These are phyloP conservation scores for Hirsutella thompsonii DNA, from an alignment of 2,329 filamentous ascomycete species.

Conservation along the genomic window DNA sequence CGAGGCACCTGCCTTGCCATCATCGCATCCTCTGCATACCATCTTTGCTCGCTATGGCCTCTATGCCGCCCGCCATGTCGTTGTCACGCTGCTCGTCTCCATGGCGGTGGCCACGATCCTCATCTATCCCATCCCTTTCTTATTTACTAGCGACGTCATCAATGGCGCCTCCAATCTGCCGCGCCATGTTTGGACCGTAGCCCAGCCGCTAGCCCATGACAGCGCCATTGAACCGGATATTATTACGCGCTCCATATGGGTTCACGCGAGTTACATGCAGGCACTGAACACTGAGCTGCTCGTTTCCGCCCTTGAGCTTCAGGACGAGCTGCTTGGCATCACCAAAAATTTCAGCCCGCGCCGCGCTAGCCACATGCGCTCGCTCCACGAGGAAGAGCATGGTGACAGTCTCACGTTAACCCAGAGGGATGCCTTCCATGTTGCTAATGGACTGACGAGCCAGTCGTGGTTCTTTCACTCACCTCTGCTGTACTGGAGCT, in stretches of 20 bases:
- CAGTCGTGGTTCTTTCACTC: slow-evolving; percentile 70
- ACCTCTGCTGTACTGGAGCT: slow-evolving; percentile 71
- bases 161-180: slow-evolving; percentile 61
- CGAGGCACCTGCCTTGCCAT: slow-evolving; percentile 53
- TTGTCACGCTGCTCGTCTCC: slow-evolving; percentile 62
- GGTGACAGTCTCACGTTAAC: slow-evolving; percentile 23
- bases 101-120: slow-evolving; percentile 56
- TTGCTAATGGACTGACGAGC: slow-evolving; percentile 45
- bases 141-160: slow-evolving; percentile 59
- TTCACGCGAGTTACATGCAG: slow-evolving; percentile 70
- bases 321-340: slow-evolving; percentile 53
- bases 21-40: slow-evolving; percentile 51
- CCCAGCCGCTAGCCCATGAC: slow-evolving; percentile 45
- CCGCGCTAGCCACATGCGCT: slow-evolving; percentile 14
- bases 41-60: slow-evolving; percentile 57
- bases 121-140: slow-evolving; percentile 63
- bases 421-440: slow-evolving; percentile 43
- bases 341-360: slow-evolving; percentile 43
- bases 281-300: slow-evolving; percentile 56
- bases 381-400: slow-evolving; percentile 15
- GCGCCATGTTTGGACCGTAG: slow-evolving; percentile 71
- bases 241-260: slow-evolving; percentile 72
- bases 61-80: slow-evolving; percentile 59
- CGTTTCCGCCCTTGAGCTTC: slow-evolving; percentile 52
- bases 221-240: slow-evolving; percentile 47